Evolutionary conservation across 345 rosid species (phyloP).

Genomic region (Citrus medica): DNA sequence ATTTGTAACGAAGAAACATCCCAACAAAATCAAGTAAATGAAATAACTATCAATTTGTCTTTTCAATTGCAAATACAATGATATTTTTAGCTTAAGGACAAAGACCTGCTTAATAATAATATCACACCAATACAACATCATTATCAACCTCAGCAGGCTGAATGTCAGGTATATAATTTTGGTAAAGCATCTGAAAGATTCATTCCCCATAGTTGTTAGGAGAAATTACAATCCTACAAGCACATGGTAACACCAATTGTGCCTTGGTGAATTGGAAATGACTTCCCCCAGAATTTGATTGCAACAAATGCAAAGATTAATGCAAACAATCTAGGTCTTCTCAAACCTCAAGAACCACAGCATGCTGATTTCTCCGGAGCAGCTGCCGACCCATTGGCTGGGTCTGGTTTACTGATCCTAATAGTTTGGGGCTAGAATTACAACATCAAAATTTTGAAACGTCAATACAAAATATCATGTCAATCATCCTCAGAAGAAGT

Average conservation of each 20-base stretch:
- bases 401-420: constrained; percentile 59
- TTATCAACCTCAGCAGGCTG: constrained; percentile 7
- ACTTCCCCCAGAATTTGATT: not conserved
- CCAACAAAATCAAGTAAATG: not conserved
- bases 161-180: not conserved
- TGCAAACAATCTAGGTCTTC: not conserved
- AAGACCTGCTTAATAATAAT: not conserved
- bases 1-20: not conserved
- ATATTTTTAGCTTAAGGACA: not conserved
- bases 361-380: constrained; percentile 53
- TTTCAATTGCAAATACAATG: not conserved
- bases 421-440: constrained; percentile 57
- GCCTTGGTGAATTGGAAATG: constrained; percentile 1
- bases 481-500: not conserved
- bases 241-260: not conserved
- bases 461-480: not conserved
- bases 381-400: constrained; percentile 32
- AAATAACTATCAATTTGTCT: not conserved
- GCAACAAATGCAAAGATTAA: constrained; percentile 1
- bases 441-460: not conserved
- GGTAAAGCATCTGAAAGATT: constrained; percentile 3
- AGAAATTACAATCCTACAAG: constrained; percentile 5
- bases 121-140: constrained; percentile 1
- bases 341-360: constrained; percentile 35
- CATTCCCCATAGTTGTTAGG: not conserved